Percentiles rank a stretch among this genome's conserved stretches.
These are phyloP conservation scores for Firmiana major DNA, from an alignment of 345 rosid genomes.

Conservation along the genomic window DNA sequence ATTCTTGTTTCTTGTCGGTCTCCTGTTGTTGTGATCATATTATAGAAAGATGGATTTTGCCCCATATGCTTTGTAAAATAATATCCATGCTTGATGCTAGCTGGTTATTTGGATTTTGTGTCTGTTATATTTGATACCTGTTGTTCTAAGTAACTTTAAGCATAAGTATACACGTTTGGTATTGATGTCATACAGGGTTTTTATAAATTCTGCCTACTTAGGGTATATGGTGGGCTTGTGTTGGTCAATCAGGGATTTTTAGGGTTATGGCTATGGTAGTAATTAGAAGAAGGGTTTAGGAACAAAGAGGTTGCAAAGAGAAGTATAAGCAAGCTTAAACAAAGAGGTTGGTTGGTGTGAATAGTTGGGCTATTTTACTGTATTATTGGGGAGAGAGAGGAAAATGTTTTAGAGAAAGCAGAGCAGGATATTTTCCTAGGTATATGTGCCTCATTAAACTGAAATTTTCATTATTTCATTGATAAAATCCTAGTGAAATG, in stretches of 20 bases:
- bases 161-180: neutral
- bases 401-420: neutral
- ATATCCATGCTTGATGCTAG: neutral
- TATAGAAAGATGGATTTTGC: neutral
- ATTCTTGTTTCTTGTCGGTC: neutral
- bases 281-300: neutral
- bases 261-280: neutral
- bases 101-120: neutral
- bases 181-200: neutral
- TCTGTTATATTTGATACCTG: neutral
- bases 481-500: neutral
- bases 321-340: neutral
- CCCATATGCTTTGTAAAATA: neutral
- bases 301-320: neutral
- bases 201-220: too few relatives aligned
- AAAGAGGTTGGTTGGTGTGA: neutral
- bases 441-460: neutral
- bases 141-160: neutral
- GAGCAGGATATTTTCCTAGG: neutral
- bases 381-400: neutral
- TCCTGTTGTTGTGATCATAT: neutral
- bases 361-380: neutral
- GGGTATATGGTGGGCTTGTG: neutral
- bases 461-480: neutral
- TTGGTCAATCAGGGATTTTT: neutral